Percentiles rank a stretch among this genome's conserved stretches.
Evolutionary conservation across 2,329 filamentous ascomycete species (phyloP).

Genomic region (Stagonosporopsis cucurbitacearum): DNA sequence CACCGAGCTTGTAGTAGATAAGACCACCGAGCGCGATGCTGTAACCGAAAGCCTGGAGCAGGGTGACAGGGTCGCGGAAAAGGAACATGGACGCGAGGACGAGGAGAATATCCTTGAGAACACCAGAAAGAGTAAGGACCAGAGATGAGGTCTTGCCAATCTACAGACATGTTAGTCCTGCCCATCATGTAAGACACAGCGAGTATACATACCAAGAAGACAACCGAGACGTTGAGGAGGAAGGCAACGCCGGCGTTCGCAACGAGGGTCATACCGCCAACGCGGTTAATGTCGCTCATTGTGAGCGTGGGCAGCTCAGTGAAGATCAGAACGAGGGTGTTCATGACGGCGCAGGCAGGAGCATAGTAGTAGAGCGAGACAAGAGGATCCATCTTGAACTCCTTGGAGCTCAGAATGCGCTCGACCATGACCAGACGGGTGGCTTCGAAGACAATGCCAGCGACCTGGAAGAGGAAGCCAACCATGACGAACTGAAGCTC

Average conservation of each 20-base stretch:
- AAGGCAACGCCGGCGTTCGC: constrained; percentile 81
- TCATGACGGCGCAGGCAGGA: constrained; percentile 82
- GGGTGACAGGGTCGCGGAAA: constrained; percentile 77
- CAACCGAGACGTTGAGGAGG: constrained; percentile 82
- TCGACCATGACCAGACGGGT: constrained; percentile 85
- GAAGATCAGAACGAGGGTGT: constrained; percentile 73
- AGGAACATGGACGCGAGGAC: constrained; percentile 81
- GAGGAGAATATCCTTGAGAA: constrained; percentile 86
- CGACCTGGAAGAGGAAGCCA: constrained; percentile 80
- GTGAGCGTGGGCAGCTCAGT: constrained; percentile 75
- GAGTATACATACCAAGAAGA: constrained; percentile 73
- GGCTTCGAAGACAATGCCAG: constrained; percentile 81
- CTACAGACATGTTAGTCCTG: constrained; percentile 52
- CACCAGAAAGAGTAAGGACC: constrained; percentile 84
- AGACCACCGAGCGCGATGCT: constrained; percentile 79
- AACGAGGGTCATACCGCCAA: constrained; percentile 75
- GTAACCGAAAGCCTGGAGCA: constrained; percentile 84
- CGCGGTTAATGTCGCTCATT: constrained; percentile 73
- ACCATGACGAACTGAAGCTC: constrained; percentile 91
- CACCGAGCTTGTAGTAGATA: constrained; percentile 85
- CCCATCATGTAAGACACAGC: neutral
- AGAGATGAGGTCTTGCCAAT: constrained; percentile 89
- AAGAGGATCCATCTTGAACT: constrained; percentile 91
- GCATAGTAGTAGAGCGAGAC: constrained; percentile 92
- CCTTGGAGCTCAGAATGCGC: constrained; percentile 77